A percentile compares a stretch with the other conserved stretches of the same genome.
Conservation (phyloP, 495 filamentous ascomycete species). For the Pyronema domesticum region DNA sequence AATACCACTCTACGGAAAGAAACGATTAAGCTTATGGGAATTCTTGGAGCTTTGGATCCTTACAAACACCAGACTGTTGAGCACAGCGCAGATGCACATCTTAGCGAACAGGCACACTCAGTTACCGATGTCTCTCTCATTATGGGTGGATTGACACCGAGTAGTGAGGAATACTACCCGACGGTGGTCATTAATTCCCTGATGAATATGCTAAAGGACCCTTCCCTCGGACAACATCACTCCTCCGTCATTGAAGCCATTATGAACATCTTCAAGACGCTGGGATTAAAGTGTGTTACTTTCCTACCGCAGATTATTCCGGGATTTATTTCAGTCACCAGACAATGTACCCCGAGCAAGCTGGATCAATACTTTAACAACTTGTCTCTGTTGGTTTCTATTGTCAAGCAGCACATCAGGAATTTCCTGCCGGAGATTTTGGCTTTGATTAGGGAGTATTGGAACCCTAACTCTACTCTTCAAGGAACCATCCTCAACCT, state of each 20-base stretch:
- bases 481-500: conserved; percentile 80
- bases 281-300: conserved; percentile 85
- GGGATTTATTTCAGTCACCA: conserved; percentile 74
- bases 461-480: conserved; percentile 55
- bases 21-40: conserved; percentile 89
- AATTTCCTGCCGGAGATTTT: conserved; percentile 73
- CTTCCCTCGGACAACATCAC: conserved; percentile 72
- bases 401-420: conserved; percentile 89
- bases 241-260: conserved; percentile 94
- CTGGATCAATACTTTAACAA: conserved; percentile 96
- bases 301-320: conserved; percentile 88
- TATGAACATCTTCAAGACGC: conserved; percentile 93
- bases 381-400: conserved; percentile 74
- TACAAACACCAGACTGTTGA: conserved; percentile 65
- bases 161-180: conserved; percentile 93
- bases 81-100: conserved; percentile 17
- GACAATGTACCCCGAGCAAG: conserved; percentile 48
- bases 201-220: conserved; percentile 76
- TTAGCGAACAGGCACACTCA: conserved; percentile 33
- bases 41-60: conserved; percentile 86
- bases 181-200: conserved; percentile 94
- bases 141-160: conserved; percentile 93
- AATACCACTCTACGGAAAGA: conserved; percentile 65
- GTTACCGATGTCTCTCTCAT: conserved; percentile 91
- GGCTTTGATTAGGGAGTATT: conserved; percentile 66